Evolutionary conservation across 2,329 filamentous ascomycete genomes (phyloP), one percentile per base, ranked within the genome.

Genomic region (Blumeria graminis): DNA sequence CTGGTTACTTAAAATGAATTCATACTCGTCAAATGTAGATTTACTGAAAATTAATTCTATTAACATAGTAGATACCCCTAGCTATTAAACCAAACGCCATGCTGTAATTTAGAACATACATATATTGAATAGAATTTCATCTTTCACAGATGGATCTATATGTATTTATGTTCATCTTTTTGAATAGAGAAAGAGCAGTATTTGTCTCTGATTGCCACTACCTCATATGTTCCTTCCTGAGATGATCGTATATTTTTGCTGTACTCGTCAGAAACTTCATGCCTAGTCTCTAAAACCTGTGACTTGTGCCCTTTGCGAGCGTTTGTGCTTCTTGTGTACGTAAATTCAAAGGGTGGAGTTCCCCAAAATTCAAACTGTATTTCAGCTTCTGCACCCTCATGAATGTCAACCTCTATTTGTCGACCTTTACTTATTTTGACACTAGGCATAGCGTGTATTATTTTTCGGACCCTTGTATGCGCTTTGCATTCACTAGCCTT

Each of bases 171-270:
- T 56, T 74, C 69, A 41, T 74, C 69, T 61, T 78, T 76, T 65
- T 82, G 76, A 59, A 81, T 90, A 50, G 86, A 86, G 69, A 94
- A 94, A 32, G 86, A 82, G 68, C 92, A 98, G 71, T 79, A 93
- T 65, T 80, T 80, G 69, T 98, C 92, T 73, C 93, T 93, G 69
- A 98, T 94, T 10, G 86, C 83, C 34, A 96, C 86, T 16, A 98
- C 90, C 71, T 98, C 92, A 66, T 98, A 98, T 62, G 88, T 94
- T 54, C 92, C 92, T 73, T 96, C 92, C 66, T 94, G 86, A 62
- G 83, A 88, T 32, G 89, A 88, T 63, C 81, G 81, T 63, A 96
- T 78, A 32, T 80, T 78, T 75, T 94, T 89, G 64, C 72, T 81
- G 67, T 86, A 77, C 64, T 93, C 86, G 60, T 89, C 78, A 53